Base-by-base conservation (phyloP, 163 green algal genomes). In the Volvox carteri region DNA sequence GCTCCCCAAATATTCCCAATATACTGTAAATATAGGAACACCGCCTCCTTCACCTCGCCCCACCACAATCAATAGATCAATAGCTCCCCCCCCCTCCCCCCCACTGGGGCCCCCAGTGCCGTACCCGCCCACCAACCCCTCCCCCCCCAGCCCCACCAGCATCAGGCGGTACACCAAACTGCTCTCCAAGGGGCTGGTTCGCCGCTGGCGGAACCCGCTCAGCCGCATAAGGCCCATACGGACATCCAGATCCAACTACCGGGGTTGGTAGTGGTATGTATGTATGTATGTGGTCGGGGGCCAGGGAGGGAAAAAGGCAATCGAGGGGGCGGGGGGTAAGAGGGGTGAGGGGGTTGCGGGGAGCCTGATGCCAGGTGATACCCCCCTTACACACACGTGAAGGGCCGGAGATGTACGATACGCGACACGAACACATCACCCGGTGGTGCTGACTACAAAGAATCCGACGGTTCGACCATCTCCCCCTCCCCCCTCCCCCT, bases 181-280 rank as follows among this genome's bases (percentile, higher is more conserved):
- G 81, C 62, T 70, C 12, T 87, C 67, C 30, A 80, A 41, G n/a
- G 54, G 21, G 30, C 56, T 46, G 8, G 28, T 42, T 5, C 44
- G 25, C 8, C 8, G 41, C 19, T 8, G 14, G n/a, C 30, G 6
- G 65, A 33, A 41, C 44, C 65, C 60, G 23, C 35, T 73, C n/a
- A 9, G 6, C 35, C 48, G 33, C 25, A 48, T 56, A 5, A 41
- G 42, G 23, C 3, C 58, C 67, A 80, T 73, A 11, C 81, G 67
- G 42, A 44, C 65, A 14, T 79, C 81, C n/a, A 87, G 19, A 62
- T 87, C 80, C 16, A 42, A 33, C 48, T 73, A 39, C 28, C 54
- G 8, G 54, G 54, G 54, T 11, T 65, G 50, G 28, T 19, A 65
- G 28, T 30, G 54, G 19, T 19, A 65, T 30, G 19, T 5, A 19